A percentile compares a stretch with the other conserved stretches of the same genome.
phyloP scores from a whole-genome alignment of 2,329 filamentous ascomycete species.

The Rutstroemia sp. region DNA sequence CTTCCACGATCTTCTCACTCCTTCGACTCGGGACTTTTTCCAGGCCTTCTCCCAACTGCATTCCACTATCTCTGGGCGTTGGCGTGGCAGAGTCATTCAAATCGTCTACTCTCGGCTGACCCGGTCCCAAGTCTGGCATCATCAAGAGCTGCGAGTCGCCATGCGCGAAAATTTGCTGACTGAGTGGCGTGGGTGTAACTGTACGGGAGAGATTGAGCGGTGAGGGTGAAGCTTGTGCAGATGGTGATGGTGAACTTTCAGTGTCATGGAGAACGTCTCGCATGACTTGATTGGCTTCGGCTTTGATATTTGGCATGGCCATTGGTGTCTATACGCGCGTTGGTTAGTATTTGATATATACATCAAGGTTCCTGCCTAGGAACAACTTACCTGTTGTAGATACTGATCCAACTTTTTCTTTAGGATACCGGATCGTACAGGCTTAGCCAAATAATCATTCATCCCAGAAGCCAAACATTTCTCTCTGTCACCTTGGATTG shows the following conservation, averaged over 20 bases:
- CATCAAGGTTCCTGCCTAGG: background rate
- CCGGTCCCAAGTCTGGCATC: too few species aligned
- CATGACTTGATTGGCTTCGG: constrained; percentile 20
- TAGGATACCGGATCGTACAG: constrained; percentile 80
- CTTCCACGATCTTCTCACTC: too few species aligned
- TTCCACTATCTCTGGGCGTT: too few species aligned
- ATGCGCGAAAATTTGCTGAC: too few species aligned
- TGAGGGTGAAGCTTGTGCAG: background rate
- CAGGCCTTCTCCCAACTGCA: background rate
- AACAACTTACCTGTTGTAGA: constrained; percentile 33
- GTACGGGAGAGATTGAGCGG: background rate
- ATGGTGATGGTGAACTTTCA: background rate
- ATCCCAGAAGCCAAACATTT: constrained; percentile 94
- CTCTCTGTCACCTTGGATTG: constrained; percentile 89
- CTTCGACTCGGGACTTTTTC: background rate
- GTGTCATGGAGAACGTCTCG: constrained; percentile 16
- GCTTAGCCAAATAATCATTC: constrained; percentile 96
- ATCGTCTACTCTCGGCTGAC: too few species aligned
- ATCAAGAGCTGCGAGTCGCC: too few species aligned
- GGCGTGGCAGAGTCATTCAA: too few species aligned
- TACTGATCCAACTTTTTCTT: constrained; percentile 75
- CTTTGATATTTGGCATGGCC: constrained; percentile 20
- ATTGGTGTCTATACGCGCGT: constrained; percentile 14
- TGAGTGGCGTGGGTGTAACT: background rate
- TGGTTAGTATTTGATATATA: background rate